These are phyloP conservation scores for Ogataea philodendri DNA, from an alignment of 805 yeast genomes.

Conservation along the genomic window DNA sequence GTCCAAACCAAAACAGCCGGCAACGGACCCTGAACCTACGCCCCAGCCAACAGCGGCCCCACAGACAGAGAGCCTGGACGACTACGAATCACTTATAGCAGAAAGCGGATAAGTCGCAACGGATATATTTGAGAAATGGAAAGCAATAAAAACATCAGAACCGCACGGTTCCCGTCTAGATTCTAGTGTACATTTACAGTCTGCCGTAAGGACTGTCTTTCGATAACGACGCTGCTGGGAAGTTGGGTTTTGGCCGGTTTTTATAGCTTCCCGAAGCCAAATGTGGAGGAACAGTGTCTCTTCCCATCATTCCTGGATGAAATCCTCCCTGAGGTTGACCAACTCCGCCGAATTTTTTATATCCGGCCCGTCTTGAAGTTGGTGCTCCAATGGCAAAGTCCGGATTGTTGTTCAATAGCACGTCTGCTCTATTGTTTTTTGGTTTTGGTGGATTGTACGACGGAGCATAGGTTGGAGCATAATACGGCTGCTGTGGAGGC, in stretches of 20 bases:
- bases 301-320: conserved; percentile 13
- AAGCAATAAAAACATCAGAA: conserved; percentile 8
- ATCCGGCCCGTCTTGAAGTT: conserved; percentile 18
- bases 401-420: conserved; percentile 47
- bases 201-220: conserved; percentile 45
- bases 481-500: conserved; percentile 12
- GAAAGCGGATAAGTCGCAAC: conserved; percentile 8
- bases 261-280: conserved; percentile 22
- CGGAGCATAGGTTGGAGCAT: conserved; percentile 14
- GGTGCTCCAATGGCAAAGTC: conserved; percentile 38
- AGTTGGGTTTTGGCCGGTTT: conserved; percentile 29
- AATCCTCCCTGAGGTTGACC: conserved; percentile 7
- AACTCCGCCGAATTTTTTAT: conserved; percentile 26
- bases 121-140: conserved; percentile 9
- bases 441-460: conserved; percentile 14
- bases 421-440: conserved; percentile 36
- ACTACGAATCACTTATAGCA: conserved; percentile 7
- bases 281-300: conserved; percentile 20
- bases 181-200: conserved; percentile 16
- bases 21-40: background rate
- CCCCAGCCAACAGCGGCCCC: background rate
- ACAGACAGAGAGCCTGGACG: conserved; percentile 1
- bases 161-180: background rate
- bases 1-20: conserved; percentile 3
- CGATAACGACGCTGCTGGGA: conserved; percentile 42